Evolutionary conservation across 345 rosid species (phyloP), one percentile per base, ranked within the genome.

Genomic region (Alliaria petiolata): DNA sequence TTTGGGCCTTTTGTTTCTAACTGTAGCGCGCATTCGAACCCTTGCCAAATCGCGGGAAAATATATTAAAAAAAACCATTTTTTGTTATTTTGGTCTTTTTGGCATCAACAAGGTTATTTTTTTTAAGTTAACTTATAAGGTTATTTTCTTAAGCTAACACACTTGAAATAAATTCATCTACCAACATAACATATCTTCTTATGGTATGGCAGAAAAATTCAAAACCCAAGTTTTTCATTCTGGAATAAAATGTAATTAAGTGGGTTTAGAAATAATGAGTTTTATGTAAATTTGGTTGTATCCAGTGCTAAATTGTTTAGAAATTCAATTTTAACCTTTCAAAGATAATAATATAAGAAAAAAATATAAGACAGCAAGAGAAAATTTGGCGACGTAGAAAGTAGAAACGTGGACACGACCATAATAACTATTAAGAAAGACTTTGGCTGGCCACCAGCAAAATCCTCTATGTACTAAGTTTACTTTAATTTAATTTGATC

Each of bases 381-480:
- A 49, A 38, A 16, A 39, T 11, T 19, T 45, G 65, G 65, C 56
- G 14, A 69, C 34, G 8, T 40, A 40, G 20, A 44, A 45, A 15
- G 39, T 38, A 71, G 62, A 62, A 52, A 53, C 69, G 76, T 71
- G 76, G 69, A 42, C 20, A 62, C 76, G 56, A 63, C 70, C 49
- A n/a, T n/a, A 1, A 62, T 42, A 31, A 17, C 49, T 26, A 14
- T 54, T 34, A 22, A 1, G 14, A 45, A 46, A 46, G 6, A 38
- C 22, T 38, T 60, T 50, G 52, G 59, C 50, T 70, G 67, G 60
- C 60, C 31, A 70, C 59, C 74, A 59, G 19, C 50, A 47, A 28
- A 28, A 59, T 16, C 42, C 20, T 34, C 31, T 16, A 25, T 51
- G 17, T 26, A 39, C 50, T 51, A 25, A 6, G 26, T 53, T 36